These are phyloP conservation scores for Cutaneotrichosporon dermatis DNA, from an alignment of 1,284 basidiomycete genomes.

Conservation along the genomic window DNA sequence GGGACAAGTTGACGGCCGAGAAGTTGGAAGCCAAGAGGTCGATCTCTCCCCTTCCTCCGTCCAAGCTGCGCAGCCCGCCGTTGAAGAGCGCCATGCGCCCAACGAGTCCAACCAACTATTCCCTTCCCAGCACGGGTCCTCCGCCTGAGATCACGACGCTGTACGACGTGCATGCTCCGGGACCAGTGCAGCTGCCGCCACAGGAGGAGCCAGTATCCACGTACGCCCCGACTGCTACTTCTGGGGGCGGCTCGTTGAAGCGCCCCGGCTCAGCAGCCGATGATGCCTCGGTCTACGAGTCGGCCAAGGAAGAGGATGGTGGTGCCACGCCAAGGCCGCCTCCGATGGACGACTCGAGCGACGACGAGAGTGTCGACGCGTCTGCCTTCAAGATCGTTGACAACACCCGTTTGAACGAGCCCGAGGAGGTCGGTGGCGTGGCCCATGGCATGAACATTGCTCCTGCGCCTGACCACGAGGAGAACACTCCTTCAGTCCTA, in stretches of 20 bases:
- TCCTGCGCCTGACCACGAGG: neutral
- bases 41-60: conserved; percentile 38
- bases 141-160: conserved; percentile 24
- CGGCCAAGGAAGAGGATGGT: conserved; percentile 42
- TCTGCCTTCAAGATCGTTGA: conserved; percentile 39
- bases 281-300: conserved; percentile 43
- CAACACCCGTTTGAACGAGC: conserved; percentile 27
- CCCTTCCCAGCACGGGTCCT: conserved; percentile 1
- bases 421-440: neutral
- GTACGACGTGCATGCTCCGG: conserved; percentile 39
- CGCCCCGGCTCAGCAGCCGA: conserved; percentile 23
- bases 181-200: conserved; percentile 31
- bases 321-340: conserved; percentile 8
- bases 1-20: neutral
- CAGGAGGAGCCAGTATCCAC: conserved; percentile 8
- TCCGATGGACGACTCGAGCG: conserved; percentile 23
- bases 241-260: conserved; percentile 24
- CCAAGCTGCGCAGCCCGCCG: conserved; percentile 39
- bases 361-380: conserved; percentile 25
- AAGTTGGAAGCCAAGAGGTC: conserved; percentile 1
- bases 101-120: conserved; percentile 27
- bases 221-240: neutral
- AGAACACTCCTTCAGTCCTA: neutral
- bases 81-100: conserved; percentile 47
- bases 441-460: no score